Evolutionary conservation across 129 eudicot genomes (phyloP), one percentile per base, ranked within the genome.

Genomic region (Kitagawia praeruptora): DNA sequence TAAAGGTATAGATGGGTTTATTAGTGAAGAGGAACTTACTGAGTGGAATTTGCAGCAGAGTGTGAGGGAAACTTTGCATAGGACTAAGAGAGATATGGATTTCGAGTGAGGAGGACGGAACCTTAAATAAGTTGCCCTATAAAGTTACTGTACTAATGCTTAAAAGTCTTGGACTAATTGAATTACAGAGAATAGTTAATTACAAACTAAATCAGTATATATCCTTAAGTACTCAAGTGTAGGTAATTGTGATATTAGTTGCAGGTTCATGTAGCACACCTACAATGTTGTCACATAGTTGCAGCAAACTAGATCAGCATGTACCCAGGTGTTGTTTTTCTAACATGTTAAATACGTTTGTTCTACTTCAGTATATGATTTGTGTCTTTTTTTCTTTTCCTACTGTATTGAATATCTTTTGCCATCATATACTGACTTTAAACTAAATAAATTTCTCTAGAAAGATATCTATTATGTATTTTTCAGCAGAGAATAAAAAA

Each of bases 41-140:
- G 82, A 89, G 37, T 96, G 99, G 99, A 89, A 87, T 75, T 74
- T 92, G 79, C 81, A 85, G 83, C 96, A 92, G 85, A 75, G 87
- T 1, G 82, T 77, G 87, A 90, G 73, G 79, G 99, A 96, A 71
- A 94, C 93, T 2, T 70, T 96, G 86, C 97, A 96, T 56, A 78
- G 98, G 79, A 84, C 91, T 67, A 81, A 88, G 74, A 89, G 98
- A 81, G 99, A 96, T 82, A 87, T 96, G 98, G 99, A 58, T 18
- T 51, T 16, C 8, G 61, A 12, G 18, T 47, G 1, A 46, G 14
- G 10, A 14, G 53, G 61, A 53, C 8, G 23, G 25, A 53, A 18
- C 19, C 5, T 18, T 51, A 51, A 13, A 51, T 51, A 51, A 3
- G 18, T 51, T 51, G 58, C n/a, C 8, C 21, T 0, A 6, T 23